phyloP scores from a whole-genome alignment of 1,139 yeast genomes.

The Trichomonascaceae sp. region DNA sequence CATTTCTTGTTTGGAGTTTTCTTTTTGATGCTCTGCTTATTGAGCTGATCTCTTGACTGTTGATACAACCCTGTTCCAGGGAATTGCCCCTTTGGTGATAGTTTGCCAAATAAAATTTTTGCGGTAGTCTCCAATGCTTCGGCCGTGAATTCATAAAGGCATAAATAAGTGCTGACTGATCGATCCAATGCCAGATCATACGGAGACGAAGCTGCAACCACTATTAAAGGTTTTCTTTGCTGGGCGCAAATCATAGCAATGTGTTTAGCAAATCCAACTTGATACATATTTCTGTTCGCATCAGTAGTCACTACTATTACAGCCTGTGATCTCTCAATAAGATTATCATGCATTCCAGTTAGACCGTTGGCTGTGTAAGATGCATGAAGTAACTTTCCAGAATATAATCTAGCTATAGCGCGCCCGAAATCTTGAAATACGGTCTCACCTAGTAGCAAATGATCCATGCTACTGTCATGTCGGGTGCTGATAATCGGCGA shows the following conservation, averaged over 20 bases:
- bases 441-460: constrained; percentile 48
- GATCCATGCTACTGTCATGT: constrained; percentile 21
- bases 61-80: constrained; percentile 43
- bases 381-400: constrained; percentile 51
- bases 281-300: constrained; percentile 59
- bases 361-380: constrained; percentile 63
- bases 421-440: constrained; percentile 42
- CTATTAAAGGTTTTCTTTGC: constrained; percentile 50
- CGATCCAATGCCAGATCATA: constrained; percentile 55
- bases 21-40: constrained; percentile 9
- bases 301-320: constrained; percentile 58
- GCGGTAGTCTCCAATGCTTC: constrained; percentile 47
- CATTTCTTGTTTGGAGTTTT: constrained; percentile 37
- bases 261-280: constrained; percentile 58
- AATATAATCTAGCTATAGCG: constrained; percentile 24
- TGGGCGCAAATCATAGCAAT: constrained; percentile 51
- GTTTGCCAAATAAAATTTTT: constrained; percentile 50
- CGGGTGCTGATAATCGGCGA: constrained; percentile 37
- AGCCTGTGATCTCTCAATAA: constrained; percentile 50
- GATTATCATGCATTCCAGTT: constrained; percentile 50
- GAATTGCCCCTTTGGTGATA: constrained; percentile 48
- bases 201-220: constrained; percentile 61
- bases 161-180: constrained; percentile 51
- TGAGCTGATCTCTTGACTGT: constrained; percentile 17
- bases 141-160: constrained; percentile 56